phyloP scores from a whole-genome alignment of 192 early-diverging fungal genomes.

The Linnemannia elongata region DNA sequence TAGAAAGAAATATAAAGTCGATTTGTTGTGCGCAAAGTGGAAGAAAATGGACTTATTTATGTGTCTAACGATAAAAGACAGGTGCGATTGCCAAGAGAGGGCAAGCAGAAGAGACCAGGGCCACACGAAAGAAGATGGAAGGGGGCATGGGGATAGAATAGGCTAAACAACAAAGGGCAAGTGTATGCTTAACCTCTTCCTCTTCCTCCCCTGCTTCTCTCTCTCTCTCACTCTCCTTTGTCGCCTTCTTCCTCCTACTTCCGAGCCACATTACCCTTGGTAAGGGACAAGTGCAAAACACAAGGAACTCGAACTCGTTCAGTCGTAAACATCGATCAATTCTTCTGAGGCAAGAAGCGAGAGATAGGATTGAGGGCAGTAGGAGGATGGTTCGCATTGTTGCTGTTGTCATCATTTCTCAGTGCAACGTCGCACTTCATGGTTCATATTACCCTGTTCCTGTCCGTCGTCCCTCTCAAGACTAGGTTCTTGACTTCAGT shows the following conservation, averaged over 20 bases:
- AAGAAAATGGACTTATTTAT: not conserved
- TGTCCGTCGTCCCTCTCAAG: not conserved
- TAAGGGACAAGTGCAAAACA: not conserved
- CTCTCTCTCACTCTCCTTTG: not conserved
- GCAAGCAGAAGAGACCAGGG: not conserved
- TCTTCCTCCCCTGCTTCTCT: not conserved
- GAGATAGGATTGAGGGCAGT: not conserved
- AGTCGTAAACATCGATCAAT: not conserved
- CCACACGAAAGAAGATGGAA: not conserved
- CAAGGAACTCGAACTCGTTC: not conserved
- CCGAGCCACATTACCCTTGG: not conserved
- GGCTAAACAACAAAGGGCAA: not conserved
- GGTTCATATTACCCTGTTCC: not conserved
- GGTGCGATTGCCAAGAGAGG: not conserved
- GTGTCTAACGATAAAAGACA: not conserved
- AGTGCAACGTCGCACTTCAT: not conserved
- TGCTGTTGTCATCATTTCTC: not conserved
- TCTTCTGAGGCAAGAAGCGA: not conserved
- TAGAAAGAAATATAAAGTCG: too few species aligned
- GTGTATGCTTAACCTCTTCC: not conserved
- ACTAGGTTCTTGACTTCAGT: not conserved
- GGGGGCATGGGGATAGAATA: not conserved
- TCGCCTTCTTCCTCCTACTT: not conserved
- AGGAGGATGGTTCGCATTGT: not conserved
- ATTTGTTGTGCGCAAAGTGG: not conserved